Conservation (phyloP, 257 asterid species). For the Plantago ovata region DNA sequence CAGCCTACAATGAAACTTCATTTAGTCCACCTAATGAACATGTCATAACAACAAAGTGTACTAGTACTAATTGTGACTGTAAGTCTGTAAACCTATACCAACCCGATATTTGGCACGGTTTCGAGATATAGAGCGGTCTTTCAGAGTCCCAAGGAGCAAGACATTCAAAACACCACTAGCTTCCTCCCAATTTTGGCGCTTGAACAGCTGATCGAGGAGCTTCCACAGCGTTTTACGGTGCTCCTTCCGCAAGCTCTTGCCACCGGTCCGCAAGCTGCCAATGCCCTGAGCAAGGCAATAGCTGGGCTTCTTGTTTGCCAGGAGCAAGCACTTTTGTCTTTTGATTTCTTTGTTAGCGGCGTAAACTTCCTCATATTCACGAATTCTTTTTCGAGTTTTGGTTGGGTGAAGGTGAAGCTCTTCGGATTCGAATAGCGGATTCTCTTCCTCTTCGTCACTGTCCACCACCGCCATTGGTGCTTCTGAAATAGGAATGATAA, state of each 20-base stretch:
- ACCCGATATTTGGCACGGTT: conserved; percentile 55
- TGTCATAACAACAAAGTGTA: not conserved
- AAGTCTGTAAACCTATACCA: no score
- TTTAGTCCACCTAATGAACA: not conserved
- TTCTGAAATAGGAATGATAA: no score
- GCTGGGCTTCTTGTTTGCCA: conserved; percentile 49
- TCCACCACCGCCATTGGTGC: no score
- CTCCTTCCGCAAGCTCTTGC: conserved; percentile 37
- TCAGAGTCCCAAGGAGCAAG: conserved; percentile 51
- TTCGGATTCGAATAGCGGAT: no score
- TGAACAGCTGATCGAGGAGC: conserved; percentile 38
- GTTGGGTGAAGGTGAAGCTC: no score
- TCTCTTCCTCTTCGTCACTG: no score
- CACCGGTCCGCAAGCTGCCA: conserved; percentile 29
- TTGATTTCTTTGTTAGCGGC: conserved; percentile 23
- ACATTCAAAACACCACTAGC: conserved; percentile 74
- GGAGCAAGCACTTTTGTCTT: conserved; percentile 28
- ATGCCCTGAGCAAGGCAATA: conserved; percentile 47
- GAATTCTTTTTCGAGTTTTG: conserved; percentile 1
- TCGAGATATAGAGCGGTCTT: conserved; percentile 35
- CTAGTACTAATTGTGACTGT: not conserved
- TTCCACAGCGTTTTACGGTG: conserved; percentile 50
- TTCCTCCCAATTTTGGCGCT: conserved; percentile 60
- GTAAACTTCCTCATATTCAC: conserved; percentile 24
- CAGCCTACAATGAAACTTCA: conserved; percentile 41